These are phyloP conservation scores for Trametes cubensis DNA, from an alignment of 768 basidiomycete species.

Conservation along the genomic window DNA sequence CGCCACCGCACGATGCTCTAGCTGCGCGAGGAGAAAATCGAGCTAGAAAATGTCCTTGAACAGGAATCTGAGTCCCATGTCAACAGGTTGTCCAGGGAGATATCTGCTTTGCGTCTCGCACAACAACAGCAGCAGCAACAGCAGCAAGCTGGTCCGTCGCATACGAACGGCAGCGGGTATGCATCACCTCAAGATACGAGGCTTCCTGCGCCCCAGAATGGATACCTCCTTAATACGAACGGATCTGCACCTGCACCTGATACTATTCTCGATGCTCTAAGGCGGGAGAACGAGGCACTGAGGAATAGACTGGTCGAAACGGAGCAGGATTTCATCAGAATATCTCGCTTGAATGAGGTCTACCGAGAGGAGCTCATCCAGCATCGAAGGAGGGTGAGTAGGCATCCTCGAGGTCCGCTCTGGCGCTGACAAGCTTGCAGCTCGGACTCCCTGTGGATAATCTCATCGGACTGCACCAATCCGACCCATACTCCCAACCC, in stretches of 20 bases:
- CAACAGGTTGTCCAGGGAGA: slow-evolving; percentile 71
- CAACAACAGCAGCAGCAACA: slow-evolving; percentile 54
- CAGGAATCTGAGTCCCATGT: slow-evolving; percentile 88
- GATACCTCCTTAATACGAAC: slow-evolving; percentile 18
- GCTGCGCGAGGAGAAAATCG: slow-evolving; percentile 85
- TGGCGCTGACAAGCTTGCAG: slow-evolving; percentile 39
- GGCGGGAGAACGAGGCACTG: slow-evolving; percentile 78
- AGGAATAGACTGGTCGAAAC: slow-evolving; percentile 68
- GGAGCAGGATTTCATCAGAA: slow-evolving; percentile 76
- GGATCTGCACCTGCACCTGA: slow-evolving; percentile 45
- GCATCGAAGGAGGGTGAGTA: slow-evolving; percentile 70
- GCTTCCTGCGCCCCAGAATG: slow-evolving; percentile 5
- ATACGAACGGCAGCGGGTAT: slow-evolving; percentile 34
- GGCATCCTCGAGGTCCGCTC: background rate
- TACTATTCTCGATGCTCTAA: slow-evolving; percentile 73
- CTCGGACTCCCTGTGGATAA: slow-evolving; percentile 78
- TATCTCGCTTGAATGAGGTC: slow-evolving; percentile 76
- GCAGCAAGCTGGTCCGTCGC: slow-evolving; percentile 47
- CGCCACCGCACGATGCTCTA: slow-evolving; percentile 33
- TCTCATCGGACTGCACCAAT: slow-evolving; percentile 67
- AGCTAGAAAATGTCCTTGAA: slow-evolving; percentile 78
- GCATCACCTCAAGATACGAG: slow-evolving; percentile 28
- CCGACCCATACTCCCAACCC: slow-evolving; percentile 72
- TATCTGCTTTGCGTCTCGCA: slow-evolving; percentile 62
- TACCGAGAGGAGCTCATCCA: slow-evolving; percentile 86